phyloP scores from a whole-genome alignment of 1,139 yeast genomes.

The Lodderomyces pseudojiufengensis region DNA sequence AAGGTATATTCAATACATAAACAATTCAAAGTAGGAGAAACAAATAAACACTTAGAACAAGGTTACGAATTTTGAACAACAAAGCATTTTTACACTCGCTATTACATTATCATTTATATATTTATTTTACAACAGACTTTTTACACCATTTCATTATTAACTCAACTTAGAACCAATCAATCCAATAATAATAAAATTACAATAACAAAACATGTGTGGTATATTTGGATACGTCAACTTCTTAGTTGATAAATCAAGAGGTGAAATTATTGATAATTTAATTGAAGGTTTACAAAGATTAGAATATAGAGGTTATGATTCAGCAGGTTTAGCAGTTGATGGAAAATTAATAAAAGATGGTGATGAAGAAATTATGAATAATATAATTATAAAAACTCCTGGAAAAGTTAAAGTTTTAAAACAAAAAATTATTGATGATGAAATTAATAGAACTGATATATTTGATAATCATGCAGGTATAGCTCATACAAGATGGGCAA shows the following conservation, averaged over 20 bases:
- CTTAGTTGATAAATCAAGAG: constrained; percentile 86
- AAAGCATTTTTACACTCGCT: too few species aligned
- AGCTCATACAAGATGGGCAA: constrained; percentile 99
- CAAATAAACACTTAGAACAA: too few species aligned
- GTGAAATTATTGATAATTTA: constrained; percentile 84
- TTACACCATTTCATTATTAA: too few species aligned
- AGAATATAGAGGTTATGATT: constrained; percentile 98
- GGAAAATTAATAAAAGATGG: constrained; percentile 60
- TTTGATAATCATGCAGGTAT: constrained; percentile 91
- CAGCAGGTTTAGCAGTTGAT: constrained; percentile 94
- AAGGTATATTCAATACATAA: too few species aligned
- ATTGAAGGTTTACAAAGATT: constrained; percentile 89
- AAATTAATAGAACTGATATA: constrained; percentile 55
- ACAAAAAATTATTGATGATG: constrained; percentile 56
- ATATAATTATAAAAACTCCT: constrained; percentile 68
- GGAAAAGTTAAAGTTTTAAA: constrained; percentile 88
- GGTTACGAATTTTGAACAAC: too few species aligned
- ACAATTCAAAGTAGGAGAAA: too few species aligned
- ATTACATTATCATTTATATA: too few species aligned
- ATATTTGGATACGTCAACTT: constrained; percentile 98
- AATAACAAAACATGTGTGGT: constrained; percentile 50
- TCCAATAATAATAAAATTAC: neutral
- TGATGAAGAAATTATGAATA: constrained; percentile 13
- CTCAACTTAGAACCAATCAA: neutral
- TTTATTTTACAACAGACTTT: too few species aligned